These are phyloP conservation scores for Diplocarpon mali DNA, from an alignment of 2,329 filamentous ascomycete genomes.

Conservation along the genomic window DNA sequence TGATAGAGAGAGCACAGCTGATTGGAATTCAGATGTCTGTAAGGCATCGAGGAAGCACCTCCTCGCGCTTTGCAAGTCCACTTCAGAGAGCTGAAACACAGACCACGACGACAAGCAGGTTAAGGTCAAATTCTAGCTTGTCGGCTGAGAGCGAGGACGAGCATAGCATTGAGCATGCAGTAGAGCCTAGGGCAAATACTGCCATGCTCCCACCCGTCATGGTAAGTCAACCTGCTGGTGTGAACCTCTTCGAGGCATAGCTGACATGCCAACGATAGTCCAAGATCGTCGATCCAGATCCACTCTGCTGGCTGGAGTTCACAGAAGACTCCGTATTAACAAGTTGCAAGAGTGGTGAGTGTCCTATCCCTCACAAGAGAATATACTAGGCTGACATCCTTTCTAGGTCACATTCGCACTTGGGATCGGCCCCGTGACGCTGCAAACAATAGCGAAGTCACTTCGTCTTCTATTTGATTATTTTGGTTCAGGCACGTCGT, in stretches of 20 bases:
- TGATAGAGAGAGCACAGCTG: constrained; percentile 13
- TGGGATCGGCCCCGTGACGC: constrained; percentile 19
- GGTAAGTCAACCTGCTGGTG: constrained; percentile 36
- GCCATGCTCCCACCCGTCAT: constrained; percentile 85
- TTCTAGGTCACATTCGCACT: constrained; percentile 19
- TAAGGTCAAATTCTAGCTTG: constrained; percentile 61
- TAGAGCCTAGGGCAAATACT: constrained; percentile 74
- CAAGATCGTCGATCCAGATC: constrained; percentile 76
- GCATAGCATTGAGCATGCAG: constrained; percentile 58
- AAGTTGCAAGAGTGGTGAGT: constrained; percentile 78
- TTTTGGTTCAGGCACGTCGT: neutral
- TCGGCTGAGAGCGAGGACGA: constrained; percentile 44
- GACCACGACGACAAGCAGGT: constrained; percentile 44
- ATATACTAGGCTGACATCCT: neutral
- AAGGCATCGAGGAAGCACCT: constrained; percentile 41
- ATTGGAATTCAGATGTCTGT: constrained; percentile 35
- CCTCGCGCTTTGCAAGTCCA: constrained; percentile 36
- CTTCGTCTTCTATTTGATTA: constrained; percentile 5
- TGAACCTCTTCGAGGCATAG: neutral
- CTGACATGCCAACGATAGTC: constrained; percentile 39
- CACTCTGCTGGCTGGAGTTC: constrained; percentile 84
- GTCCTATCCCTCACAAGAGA: neutral
- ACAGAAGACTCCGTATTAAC: constrained; percentile 89
- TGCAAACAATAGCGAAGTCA: constrained; percentile 11
- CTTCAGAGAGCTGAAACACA: constrained; percentile 51